Evolutionary conservation across 306 rosid species (phyloP).

Genomic region (Pyrus betulifolia): DNA sequence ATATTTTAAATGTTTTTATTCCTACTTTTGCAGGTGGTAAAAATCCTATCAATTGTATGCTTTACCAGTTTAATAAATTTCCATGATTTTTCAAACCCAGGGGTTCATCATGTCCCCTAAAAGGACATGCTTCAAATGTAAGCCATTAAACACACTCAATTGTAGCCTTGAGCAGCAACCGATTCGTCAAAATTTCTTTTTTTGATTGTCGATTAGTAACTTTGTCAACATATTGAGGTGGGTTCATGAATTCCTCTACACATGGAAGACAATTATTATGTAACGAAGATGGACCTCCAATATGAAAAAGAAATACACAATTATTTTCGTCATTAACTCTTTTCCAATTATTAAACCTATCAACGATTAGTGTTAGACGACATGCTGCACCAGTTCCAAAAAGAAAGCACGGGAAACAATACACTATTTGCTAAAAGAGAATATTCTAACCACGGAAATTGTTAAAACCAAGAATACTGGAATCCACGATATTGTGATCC

Average conservation of each 20-base stretch:
- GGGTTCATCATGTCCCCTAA: too few relatives aligned
- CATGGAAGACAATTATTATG: neutral
- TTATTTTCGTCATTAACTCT: neutral
- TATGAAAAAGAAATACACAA: neutral
- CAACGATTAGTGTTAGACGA: neutral
- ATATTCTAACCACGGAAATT: neutral
- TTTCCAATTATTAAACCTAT: neutral
- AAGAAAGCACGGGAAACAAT: too few relatives aligned
- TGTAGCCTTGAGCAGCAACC: too few relatives aligned
- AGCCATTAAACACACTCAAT: too few relatives aligned
- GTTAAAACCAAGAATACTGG: too few relatives aligned
- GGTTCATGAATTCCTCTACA: neutral
- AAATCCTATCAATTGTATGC: too few relatives aligned
- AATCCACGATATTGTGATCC: neutral
- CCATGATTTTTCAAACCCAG: too few relatives aligned
- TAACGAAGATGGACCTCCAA: neutral
- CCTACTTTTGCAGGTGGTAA: too few relatives aligned
- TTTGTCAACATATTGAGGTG: neutral
- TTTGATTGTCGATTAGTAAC: neutral
- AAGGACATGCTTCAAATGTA: too few relatives aligned
- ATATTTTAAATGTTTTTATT: too few relatives aligned
- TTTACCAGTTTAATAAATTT: too few relatives aligned
- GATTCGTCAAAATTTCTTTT: too few relatives aligned
- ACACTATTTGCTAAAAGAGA: neutral
- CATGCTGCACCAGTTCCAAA: neutral